phyloP scores from a whole-genome alignment of 2,329 filamentous ascomycete species.

The Exophiala alcalophila region DNA sequence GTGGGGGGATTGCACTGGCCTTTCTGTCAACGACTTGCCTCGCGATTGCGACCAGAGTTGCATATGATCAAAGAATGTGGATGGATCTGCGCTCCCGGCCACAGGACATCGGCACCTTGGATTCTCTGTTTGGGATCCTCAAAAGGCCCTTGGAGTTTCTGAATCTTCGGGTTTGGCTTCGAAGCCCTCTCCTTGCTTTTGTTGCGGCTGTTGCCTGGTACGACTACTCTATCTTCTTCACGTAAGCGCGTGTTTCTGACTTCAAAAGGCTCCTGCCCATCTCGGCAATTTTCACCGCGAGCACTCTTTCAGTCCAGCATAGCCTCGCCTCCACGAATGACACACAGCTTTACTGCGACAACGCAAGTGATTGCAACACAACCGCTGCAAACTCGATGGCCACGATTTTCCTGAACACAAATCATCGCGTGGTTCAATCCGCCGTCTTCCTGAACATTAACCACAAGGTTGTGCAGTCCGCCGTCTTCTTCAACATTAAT shows the following conservation, averaged over 20 bases:
- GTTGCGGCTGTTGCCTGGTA: conserved; percentile 19
- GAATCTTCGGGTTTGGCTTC: conserved; percentile 10
- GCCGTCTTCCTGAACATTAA: too few relatives aligned
- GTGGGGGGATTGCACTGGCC: conserved; percentile 16
- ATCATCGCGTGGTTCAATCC: too few relatives aligned
- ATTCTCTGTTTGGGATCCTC: conserved; percentile 15
- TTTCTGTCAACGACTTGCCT: conserved; percentile 15
- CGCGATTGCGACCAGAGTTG: conserved; percentile 12
- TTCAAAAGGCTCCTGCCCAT: conserved; percentile 12
- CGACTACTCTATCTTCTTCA: background rate
- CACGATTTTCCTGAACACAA: conserved; percentile 11
- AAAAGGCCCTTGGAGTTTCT: conserved; percentile 17
- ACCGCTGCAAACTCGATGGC: conserved; percentile 7
- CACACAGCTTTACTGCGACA: conserved; percentile 9
- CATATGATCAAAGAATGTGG: conserved; percentile 21
- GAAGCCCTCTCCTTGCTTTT: conserved; percentile 8
- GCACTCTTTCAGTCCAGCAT: conserved; percentile 15
- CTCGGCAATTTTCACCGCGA: conserved; percentile 16
- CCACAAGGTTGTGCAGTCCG: too few relatives aligned
- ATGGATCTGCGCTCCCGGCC: conserved; percentile 12
- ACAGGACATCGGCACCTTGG: conserved; percentile 11
- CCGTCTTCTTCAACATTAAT: too few relatives aligned
- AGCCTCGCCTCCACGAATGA: conserved; percentile 5
- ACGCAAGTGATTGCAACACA: conserved; percentile 8
- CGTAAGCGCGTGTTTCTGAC: background rate